Base-by-base conservation (phyloP, 495 filamentous ascomycete species). In the Jackrogersella minutella region DNA sequence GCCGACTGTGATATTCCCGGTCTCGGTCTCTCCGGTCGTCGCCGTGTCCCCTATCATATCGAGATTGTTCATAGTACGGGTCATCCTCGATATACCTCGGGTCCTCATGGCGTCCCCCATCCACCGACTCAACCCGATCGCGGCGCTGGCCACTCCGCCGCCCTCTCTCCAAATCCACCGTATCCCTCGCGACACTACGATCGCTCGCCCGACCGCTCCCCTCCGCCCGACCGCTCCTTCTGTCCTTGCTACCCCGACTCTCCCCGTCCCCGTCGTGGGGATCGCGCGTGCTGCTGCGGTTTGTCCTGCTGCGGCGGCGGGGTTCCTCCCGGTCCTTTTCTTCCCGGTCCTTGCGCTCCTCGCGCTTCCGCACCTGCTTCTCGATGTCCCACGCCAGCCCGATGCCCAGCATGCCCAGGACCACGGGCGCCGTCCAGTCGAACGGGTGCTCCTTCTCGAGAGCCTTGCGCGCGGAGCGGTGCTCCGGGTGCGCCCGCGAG, bases 401-500 rank as follows among this genome's bases (percentile, higher is more conserved):
- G 21, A 74, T 30, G 17, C 69, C 72, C 2, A 74, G 44, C 47
- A 73, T 44, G 40, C 70, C 70, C 0, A 74, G 66, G 14, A 70
- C 46, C 4, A 67, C 24, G 1, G 68, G 66, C 41, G 67, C 66
- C 2, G 49, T 69, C 55, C 67, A 68, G 30, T 60, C 54, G 58
- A 74, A 67, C 0, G 63, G 57, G 49, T 66, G 54, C 31, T 68
- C 37, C 26, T 72, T 72, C 16, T 74, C 72, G 22, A 74, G 62
- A 17, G 70, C 40, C 53, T 74, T 74, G 51, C 72, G 72, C 16
- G 30, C 21, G 5, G 60, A 51, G n/a, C 74, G 76, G 39, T 75
- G 66, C 40, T 75, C 65, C 0, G 74, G 73, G 47, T 78, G 67
- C 1, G 76, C 76, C 19, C 64, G 70, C 9, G 74, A 76, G 2